These are phyloP conservation scores for Simplicillium aogashimaense DNA, from an alignment of 2,329 filamentous ascomycete genomes.

Conservation along the genomic window DNA sequence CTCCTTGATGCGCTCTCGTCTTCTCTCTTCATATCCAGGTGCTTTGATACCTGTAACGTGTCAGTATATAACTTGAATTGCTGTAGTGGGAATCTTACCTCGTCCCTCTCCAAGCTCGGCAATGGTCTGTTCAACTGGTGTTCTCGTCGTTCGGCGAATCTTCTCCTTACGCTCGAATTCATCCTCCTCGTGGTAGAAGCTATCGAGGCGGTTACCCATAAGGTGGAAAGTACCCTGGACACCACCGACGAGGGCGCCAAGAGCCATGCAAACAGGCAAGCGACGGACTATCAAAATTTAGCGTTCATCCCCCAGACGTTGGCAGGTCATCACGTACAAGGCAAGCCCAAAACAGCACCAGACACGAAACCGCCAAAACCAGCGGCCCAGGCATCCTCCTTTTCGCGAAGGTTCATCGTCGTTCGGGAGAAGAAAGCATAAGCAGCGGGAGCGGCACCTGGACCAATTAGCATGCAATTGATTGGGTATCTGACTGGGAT, in stretches of 20 bases:
- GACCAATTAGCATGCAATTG: slow-evolving; percentile 22
- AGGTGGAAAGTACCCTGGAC: slow-evolving; percentile 57
- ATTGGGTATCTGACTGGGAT: background rate
- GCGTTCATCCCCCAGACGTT: too few relatives aligned
- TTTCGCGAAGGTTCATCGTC: slow-evolving; percentile 75
- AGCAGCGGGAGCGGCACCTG: slow-evolving; percentile 48
- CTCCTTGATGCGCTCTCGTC: slow-evolving; percentile 71
- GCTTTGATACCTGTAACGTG: slow-evolving; percentile 58
- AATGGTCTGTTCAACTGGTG: slow-evolving; percentile 70
- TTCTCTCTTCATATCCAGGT: slow-evolving; percentile 76
- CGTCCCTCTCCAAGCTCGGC: slow-evolving; percentile 76
- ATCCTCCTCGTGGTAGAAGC: slow-evolving; percentile 45
- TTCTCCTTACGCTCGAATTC: slow-evolving; percentile 71
- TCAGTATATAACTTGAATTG: slow-evolving; percentile 6
- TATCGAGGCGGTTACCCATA: slow-evolving; percentile 50
- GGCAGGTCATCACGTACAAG: slow-evolving; percentile 48
- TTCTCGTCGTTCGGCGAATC: slow-evolving; percentile 62
- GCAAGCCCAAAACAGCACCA: slow-evolving; percentile 62
- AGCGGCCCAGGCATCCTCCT: slow-evolving; percentile 69
- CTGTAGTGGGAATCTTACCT: slow-evolving; percentile 42
- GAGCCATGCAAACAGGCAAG: slow-evolving; percentile 61
- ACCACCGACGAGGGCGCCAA: slow-evolving; percentile 46
- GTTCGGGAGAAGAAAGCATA: slow-evolving; percentile 71
- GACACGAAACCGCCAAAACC: slow-evolving; percentile 67
- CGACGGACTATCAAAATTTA: slow-evolving; percentile 28